Evolutionary conservation across 2,329 filamentous ascomycete species (phyloP), one percentile per base, ranked within the genome.

Genomic region (Fusarium decemcellulare): DNA sequence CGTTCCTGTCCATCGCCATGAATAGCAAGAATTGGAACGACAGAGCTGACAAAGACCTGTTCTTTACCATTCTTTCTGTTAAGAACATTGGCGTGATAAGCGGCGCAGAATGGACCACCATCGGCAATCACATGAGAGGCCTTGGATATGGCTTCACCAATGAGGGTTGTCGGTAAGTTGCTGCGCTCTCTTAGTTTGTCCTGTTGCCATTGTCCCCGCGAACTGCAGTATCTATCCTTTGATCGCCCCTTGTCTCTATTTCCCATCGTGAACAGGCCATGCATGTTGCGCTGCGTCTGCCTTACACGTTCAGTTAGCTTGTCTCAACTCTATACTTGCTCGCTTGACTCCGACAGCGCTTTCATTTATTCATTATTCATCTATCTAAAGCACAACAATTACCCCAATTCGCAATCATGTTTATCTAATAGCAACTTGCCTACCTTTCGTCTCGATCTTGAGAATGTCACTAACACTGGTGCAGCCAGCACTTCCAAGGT

Each of bases 31-130:
- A 87, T 75, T 89, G 87, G 87, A 87, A 85, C 73, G 87, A 89
- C 72, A 83, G 86, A 62, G 88, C 88, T 65, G 87, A 90, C 72
- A 88, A 88, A 75, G 88, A 90, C 75, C 81, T 90, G 48, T 90
- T 90, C 81, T 89, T 90, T 73, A 88, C 87, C 56, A 90, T 90
- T 63, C 78, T 90, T 40, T 87, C 85, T 5, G 85, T 89, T 51
- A 90, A 90, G 79, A 88, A 89, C 76, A 88, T 90, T 72, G 88
- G 87, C 67, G 83, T 89, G 74, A 89, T 90, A 77, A 90, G 87
- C 77, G 87, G 87, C 61, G 79, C 81, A 15, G 88, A 90, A 87
- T 90, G 88, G 88, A 86, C 83, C 30, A 87, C 84, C 40, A 90
- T 90, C 72, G 88, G 88, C 67, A 87, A 87, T 76, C 83, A 87